Evolutionary conservation across 2,329 filamentous ascomycete species (phyloP), one percentile per base, ranked within the genome.

Genomic region (Cladophialophora yegresii): DNA sequence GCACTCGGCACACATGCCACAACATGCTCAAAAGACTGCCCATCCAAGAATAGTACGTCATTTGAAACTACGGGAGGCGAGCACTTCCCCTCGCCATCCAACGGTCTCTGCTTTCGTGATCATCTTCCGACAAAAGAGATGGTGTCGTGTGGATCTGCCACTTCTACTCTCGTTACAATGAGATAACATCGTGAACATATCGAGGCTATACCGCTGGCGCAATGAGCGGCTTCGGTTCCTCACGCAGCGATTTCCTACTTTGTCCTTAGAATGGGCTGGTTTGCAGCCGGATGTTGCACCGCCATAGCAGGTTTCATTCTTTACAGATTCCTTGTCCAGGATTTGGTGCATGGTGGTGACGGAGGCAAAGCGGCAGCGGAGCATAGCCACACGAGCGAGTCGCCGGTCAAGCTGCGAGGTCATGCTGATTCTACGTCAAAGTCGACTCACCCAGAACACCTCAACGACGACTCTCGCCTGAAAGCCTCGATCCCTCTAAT

Each of bases 191-290:
- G 20, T 9, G 22, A 23, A 0, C n/a, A n/a, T 12, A 23, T 50
- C 4, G 13, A 26, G 9, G 47, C 47, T 50, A 50, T 26, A 47
- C n/a, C 55, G 16, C 32, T 32, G 43, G 50, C 58, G 55, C 59
- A 12, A 65, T 65, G 59, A 58, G 22, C 22, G n/a, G 28, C n/a
- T 23, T 58, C 1, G 51, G 12, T 9, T 30, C 8, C 16, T 23
- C 20, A 23, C 53, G 26, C 43, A 51, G 40, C 59, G 53, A 56
- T 36, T 61, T 45, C 33, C 36, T 51, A n/a, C 30, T 22, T 54
- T 54, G n/a, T 50, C 22, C 36, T 23, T 64, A 47, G 43, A 59
- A 70, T 70, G 68, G 68, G 61, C 51, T 70, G 67, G 67, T 22
- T 70, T 23, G 65, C 61, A 10, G 54, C 62, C 28, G 67, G 45